Percentiles rank a stretch among this genome's conserved stretches.
phyloP scores from a whole-genome alignment of 768 basidiomycete species.

The Tulasnella sp. region DNA sequence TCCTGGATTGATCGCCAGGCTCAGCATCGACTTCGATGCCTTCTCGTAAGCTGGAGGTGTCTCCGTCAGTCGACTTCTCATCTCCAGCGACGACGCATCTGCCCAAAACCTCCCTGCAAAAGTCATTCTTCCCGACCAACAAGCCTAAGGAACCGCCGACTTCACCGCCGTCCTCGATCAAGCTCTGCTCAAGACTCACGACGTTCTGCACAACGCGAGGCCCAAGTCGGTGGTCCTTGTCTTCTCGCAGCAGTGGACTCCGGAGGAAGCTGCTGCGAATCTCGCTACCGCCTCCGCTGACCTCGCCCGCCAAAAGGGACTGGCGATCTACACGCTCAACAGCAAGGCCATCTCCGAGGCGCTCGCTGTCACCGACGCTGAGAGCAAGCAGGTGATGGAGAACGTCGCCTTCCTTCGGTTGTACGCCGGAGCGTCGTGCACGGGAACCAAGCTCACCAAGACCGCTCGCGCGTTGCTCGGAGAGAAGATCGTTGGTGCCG shows the following conservation, averaged over 20 bases:
- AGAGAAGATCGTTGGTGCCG: conserved; percentile 36
- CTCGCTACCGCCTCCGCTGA: conserved; percentile 41
- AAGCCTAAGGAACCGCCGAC: conserved; percentile 42
- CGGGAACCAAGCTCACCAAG: conserved; percentile 26
- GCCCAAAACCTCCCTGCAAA: conserved; percentile 41
- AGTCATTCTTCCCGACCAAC: conserved; percentile 40
- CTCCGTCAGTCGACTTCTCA: conserved; percentile 53
- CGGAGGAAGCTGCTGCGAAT: conserved; percentile 59
- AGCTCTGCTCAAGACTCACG: conserved; percentile 64
- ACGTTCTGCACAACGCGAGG: conserved; percentile 55
- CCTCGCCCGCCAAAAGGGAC: conserved; percentile 38
- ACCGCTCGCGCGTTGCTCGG: conserved; percentile 40
- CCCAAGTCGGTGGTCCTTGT: conserved; percentile 60
- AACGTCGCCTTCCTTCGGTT: conserved; percentile 70
- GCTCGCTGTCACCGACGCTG: conserved; percentile 25
- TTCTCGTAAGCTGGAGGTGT: conserved; percentile 66
- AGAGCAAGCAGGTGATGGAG: conserved; percentile 26
- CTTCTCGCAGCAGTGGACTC: conserved; percentile 61
- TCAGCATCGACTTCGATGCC: conserved; percentile 59
- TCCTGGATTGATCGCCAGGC: conserved; percentile 42
- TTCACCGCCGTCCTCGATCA: conserved; percentile 69
- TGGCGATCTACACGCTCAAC: conserved; percentile 51
- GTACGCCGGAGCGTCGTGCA: conserved; percentile 58
- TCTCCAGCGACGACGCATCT: conserved; percentile 36
- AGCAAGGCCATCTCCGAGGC: conserved; percentile 40